Conservation (phyloP, 805 yeast species). For the Kodamaea leandrae region DNA sequence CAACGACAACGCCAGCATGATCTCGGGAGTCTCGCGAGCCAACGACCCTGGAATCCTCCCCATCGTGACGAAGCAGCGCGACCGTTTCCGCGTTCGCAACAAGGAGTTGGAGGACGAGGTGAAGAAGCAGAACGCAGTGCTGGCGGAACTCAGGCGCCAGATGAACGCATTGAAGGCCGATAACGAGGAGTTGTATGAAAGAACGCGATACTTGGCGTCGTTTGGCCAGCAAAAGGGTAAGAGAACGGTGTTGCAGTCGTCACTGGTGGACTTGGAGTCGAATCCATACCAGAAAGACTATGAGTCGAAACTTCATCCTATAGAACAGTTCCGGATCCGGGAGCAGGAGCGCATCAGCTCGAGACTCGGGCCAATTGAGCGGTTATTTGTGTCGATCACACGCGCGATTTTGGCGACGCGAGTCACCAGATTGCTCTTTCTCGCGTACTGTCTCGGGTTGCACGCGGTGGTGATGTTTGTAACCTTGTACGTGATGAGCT, state of each 20-base stretch:
- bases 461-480: constrained; percentile 71
- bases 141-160: constrained; percentile 64
- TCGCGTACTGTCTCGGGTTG: constrained; percentile 69
- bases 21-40: constrained; percentile 52
- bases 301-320: constrained; percentile 78
- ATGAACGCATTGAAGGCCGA: constrained; percentile 64
- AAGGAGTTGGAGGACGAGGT: constrained; percentile 81
- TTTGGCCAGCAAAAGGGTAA: constrained; percentile 25
- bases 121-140: constrained; percentile 51
- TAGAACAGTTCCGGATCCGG: constrained; percentile 73
- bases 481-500: constrained; percentile 52
- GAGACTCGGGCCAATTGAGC: constrained; percentile 71
- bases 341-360: constrained; percentile 76
- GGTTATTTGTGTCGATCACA: constrained; percentile 71
- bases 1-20: constrained; percentile 64
- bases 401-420: constrained; percentile 73
- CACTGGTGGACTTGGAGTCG: constrained; percentile 55
- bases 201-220: constrained; percentile 64
- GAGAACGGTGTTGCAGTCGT: constrained; percentile 20
- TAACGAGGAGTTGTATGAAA: constrained; percentile 76
- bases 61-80: constrained; percentile 91
- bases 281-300: constrained; percentile 54
- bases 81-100: constrained; percentile 81
- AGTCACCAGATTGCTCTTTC: constrained; percentile 67
- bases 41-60: constrained; percentile 54